A percentile compares a stretch with the other conserved stretches of the same genome.
phyloP scores from a whole-genome alignment of 305 asterid species.

The Solanum hybrid region DNA sequence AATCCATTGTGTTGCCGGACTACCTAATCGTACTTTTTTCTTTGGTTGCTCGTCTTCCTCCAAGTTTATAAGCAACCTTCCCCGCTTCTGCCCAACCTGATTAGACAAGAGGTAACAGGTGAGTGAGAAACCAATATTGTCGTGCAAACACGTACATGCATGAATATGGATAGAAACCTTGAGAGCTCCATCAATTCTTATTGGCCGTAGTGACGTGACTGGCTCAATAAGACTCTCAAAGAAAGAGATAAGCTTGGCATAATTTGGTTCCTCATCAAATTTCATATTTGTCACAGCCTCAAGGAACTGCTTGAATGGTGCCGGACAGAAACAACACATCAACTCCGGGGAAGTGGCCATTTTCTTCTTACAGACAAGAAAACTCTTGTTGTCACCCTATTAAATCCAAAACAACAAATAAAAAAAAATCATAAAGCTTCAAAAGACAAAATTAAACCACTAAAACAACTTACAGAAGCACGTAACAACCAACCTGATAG shows the following conservation, averaged over 20 bases:
- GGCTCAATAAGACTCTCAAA: slow-evolving; percentile 87
- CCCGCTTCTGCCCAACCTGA: slow-evolving; percentile 97
- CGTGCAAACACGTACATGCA: background rate
- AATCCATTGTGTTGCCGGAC: slow-evolving; percentile 98
- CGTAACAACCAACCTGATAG: slow-evolving; percentile 55
- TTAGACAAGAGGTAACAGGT: slow-evolving; percentile 8
- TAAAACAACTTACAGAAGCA: slow-evolving; percentile 4
- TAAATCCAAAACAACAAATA: slow-evolving; percentile 13
- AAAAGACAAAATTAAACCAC: slow-evolving; percentile 4
- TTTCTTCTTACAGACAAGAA: slow-evolving; percentile 90
- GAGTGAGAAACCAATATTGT: background rate
- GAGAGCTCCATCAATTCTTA: slow-evolving; percentile 95
- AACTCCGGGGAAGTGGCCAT: slow-evolving; percentile 94
- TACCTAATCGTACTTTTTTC: slow-evolving; percentile 92
- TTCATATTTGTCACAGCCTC: slow-evolving; percentile 94
- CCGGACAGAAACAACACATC: slow-evolving; percentile 95
- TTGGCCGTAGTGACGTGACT: slow-evolving; percentile 60
- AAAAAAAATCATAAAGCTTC: background rate
- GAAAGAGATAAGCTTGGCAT: slow-evolving; percentile 66
- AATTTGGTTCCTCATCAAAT: slow-evolving; percentile 95
- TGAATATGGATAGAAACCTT: slow-evolving; percentile 38
- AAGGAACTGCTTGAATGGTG: slow-evolving; percentile 76
- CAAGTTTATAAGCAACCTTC: slow-evolving; percentile 80
- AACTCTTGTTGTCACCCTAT: slow-evolving; percentile 99
- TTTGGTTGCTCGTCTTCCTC: slow-evolving; percentile 99